Evolutionary conservation across 495 filamentous ascomycete genomes (phyloP).

Genomic region (Neurospora tetrasperma): DNA sequence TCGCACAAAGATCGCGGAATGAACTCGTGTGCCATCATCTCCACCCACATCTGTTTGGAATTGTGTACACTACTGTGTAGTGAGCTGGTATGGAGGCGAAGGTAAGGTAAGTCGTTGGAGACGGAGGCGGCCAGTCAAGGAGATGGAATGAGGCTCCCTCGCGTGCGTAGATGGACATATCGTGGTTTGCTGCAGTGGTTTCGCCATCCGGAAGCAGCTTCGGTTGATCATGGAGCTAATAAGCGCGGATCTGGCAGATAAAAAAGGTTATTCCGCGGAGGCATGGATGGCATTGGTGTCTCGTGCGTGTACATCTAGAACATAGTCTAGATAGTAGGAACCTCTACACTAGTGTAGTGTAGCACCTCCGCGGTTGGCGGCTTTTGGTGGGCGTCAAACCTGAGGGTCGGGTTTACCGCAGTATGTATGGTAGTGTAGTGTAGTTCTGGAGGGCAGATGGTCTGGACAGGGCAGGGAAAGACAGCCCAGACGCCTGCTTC

Average conservation of each 20-base stretch:
- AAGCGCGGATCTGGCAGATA: neutral
- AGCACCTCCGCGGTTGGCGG: neutral
- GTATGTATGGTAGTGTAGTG: neutral
- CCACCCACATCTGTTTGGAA: neutral
- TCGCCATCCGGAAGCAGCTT: neutral
- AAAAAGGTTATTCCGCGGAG: neutral
- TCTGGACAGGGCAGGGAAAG: neutral
- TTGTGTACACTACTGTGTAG: neutral
- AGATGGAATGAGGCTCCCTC: neutral
- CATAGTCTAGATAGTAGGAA: neutral
- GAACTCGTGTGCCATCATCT: neutral
- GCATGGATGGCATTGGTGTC: neutral
- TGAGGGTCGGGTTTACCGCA: neutral
- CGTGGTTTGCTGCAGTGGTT: neutral
- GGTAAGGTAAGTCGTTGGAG: neutral
- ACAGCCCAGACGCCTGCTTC: neutral
- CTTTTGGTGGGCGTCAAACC: neutral
- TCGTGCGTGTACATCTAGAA: neutral
- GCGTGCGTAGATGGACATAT: neutral
- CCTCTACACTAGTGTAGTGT: neutral
- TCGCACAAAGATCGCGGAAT: neutral
- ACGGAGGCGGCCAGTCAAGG: neutral
- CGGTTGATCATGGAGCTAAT: neutral
- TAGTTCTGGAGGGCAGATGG: neutral
- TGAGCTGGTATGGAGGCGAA: neutral